Evolutionary conservation across 495 filamentous ascomycete species (phyloP), one percentile per base, ranked within the genome.

Genomic region (Penicillium salamii): DNA sequence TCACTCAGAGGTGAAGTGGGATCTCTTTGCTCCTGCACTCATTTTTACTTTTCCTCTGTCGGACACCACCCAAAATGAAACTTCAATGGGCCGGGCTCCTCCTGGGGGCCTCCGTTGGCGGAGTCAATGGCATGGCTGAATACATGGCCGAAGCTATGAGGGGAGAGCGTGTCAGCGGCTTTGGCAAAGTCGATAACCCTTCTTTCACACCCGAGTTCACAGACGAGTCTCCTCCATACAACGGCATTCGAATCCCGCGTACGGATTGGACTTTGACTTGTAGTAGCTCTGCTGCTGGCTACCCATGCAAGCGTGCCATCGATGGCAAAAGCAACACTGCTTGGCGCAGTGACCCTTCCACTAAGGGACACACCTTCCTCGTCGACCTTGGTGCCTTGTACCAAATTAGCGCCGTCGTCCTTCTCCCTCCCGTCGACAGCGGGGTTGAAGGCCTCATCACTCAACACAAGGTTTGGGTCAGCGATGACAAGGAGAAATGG

Each of bases 391-490:
- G 50, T 1, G 26, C 31, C 1, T 23, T 34, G 37, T 42, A 53
- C 24, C 50, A 52, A 14, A 50, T 66, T 17, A 57, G 41, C 32
- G 59, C 46, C 14, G 9, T 59, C 8, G 41, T 43, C 14, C 42
- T 66, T 40, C 42, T 58, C 18, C 73, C 73, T 28, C 66, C 59
- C 9, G 50, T 65, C 33, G 69, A 71, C 31, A 48, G 43, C 7
- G 46, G 8, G 9, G 31, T 17, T 5, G 63, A 67, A 37, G 72
- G 71, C 4, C 61, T 62, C 31, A 76, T 78, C 34, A 63, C 63
- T 15, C 53, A 68, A 28, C 71, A 78, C 44, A 50, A 50, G n/a
- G 55, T 78, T 17, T 63, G 59, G 24, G 15, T 72, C 11, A 78
- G 75, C 57, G 45, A 41, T 0, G 70, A 81, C 37, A 62, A 62